Evolutionary conservation across 2,329 filamentous ascomycete genomes (phyloP), one percentile per base, ranked within the genome.

Genomic region (Phaeosphaeriaceae sp.): DNA sequence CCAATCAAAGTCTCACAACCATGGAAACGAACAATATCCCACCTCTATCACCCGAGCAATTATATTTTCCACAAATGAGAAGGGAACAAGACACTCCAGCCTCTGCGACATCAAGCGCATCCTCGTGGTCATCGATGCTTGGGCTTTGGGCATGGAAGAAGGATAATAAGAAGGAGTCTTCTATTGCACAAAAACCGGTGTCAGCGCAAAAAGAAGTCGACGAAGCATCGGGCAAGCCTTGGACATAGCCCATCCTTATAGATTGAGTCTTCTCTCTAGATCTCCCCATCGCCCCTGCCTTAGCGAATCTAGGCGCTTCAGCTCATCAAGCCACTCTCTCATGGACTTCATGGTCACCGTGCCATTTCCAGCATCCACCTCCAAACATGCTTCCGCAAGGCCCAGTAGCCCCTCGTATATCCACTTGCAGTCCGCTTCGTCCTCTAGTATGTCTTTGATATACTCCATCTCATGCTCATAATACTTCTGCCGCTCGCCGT

Each of bases 401-500:
- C 90, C 85, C 18, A 97, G 80, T 42, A 97, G 77, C 4, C 88
- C 88, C 73, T 96, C 90, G 67, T 96, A 96, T 36, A 96, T 89
- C 84, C 91, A 94, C 74, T 96, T 95, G 71, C 85, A 87, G 63
- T 88, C 85, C 57, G 85, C 79, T 4, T 82, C 92, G 56, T 83
- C 84, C 51, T 84, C 82, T 17, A 85, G 70, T 68, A 87, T 83
- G 16, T 86, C 84, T 83, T 83, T 83, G 52, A 97, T 86, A 47
- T 85, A 85, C n/a, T 85, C 83, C 17, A 95, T 81, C 69, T 97
- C 91, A 23, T 81, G 76, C 21, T 78, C 77, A 7, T 96, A 76
- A 63, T 92, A 92, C 3, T 77, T 72, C 28, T 84, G 70, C 39
- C 88, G 84, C 47, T 93, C 84, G 7, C 81, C 74, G 5, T 77